These are phyloP conservation scores for Peltaster fructicola DNA, from an alignment of 2,329 filamentous ascomycete genomes.

Conservation along the genomic window DNA sequence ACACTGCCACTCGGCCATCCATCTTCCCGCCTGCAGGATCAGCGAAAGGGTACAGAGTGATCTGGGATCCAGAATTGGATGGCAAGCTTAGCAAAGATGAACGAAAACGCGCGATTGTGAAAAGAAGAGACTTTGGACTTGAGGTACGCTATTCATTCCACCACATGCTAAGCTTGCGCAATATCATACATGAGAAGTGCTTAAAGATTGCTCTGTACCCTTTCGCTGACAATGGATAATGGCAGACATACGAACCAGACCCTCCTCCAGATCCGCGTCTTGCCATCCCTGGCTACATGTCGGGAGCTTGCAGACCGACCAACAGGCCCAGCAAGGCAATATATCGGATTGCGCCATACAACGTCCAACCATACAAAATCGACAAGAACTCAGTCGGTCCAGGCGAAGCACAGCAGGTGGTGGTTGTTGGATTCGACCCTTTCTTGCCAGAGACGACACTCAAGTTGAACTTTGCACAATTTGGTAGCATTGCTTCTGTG, in stretches of 20 bases:
- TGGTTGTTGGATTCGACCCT: slow-evolving; percentile 93
- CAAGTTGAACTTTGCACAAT: slow-evolving; percentile 56
- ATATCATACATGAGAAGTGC: slow-evolving; percentile 13
- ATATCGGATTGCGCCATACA: slow-evolving; percentile 56
- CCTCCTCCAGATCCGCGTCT: slow-evolving; percentile 72
- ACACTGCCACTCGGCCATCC: slow-evolving; percentile 8
- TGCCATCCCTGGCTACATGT: slow-evolving; percentile 42
- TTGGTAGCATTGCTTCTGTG: slow-evolving; percentile 75
- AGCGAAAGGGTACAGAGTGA: slow-evolving; percentile 39
- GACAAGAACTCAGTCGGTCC: slow-evolving; percentile 78
- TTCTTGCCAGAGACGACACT: slow-evolving; percentile 53
- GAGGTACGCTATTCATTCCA: slow-evolving; percentile 25
- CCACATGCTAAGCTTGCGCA: slow-evolving; percentile 21
- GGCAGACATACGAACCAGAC: slow-evolving; percentile 45
- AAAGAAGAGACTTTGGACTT: slow-evolving; percentile 20
- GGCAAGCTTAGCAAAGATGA: slow-evolving; percentile 39
- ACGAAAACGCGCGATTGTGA: slow-evolving; percentile 24
- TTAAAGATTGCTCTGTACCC: slow-evolving; percentile 22
- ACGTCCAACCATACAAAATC: slow-evolving; percentile 63
- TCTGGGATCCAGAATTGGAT: slow-evolving; percentile 47
- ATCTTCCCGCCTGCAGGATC: slow-evolving; percentile 29
- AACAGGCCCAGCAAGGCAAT: slow-evolving; percentile 51
- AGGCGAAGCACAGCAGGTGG: slow-evolving; percentile 74
- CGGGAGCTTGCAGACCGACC: slow-evolving; percentile 28
- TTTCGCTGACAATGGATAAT: slow-evolving; percentile 20